Evolutionary conservation across 495 filamentous ascomycete genomes (phyloP), one percentile per base, ranked within the genome.

Genomic region (Daldinia concentrica): DNA sequence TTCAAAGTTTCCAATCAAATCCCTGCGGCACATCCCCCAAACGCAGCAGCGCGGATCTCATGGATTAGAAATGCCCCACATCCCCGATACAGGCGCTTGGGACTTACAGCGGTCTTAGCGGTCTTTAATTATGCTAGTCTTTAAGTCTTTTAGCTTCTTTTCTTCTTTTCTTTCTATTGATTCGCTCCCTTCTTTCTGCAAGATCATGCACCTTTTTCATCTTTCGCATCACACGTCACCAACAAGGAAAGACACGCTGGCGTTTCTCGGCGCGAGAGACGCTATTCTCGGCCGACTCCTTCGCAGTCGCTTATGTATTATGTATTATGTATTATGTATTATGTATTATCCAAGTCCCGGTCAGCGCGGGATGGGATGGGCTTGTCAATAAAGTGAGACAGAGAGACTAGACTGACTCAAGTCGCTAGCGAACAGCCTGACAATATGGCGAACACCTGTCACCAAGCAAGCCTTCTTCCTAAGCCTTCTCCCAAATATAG

Each of bases 11-110:
- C 54, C 54, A 32, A 32, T 34, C 27, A 36, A 54, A 73, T 73
- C 71, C 71, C 71, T 73, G 71, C 71, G 30, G 66, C 71, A 68
- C 71, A 73, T 73, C 71, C 71, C 66, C 71, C 71, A 66, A 71
- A 72, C 57, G 63, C 52, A 59, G 24, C 55, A 67, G 58, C 58
- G 71, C 62, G 67, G 71, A 69, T 73, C 71, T 12, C 56, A 65
- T 36, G 54, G 30, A 34, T 29, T 30, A 54, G 30, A 32, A 56
- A 32, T 1, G 66, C 22, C 43, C 66, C 58, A 68, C 60, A 64
- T 36, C 50, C 64, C 61, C 71, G 57, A 73, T 59, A 73, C 62
- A 68, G 50, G 41, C 70, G 70, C 70, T 65, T 68, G 70, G 70
- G 61, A 65, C 61, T 64, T 58, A 30, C 15, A 11, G 22, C 62